Base-by-base conservation (phyloP, 2,329 filamentous ascomycete genomes). In the Achaetomium macrosporum region DNA sequence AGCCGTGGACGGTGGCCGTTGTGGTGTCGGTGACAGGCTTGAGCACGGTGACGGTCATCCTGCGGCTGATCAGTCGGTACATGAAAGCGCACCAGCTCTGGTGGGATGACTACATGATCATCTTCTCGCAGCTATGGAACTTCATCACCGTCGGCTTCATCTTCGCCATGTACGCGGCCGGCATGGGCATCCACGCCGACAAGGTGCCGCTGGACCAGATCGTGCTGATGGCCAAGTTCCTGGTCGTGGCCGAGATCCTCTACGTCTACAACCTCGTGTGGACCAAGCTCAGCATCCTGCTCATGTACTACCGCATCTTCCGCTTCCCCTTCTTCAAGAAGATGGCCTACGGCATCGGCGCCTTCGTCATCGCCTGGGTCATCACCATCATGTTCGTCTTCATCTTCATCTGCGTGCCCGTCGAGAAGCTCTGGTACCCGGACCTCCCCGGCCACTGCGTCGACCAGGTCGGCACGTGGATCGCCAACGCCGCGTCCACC, bases 21-120 rank as follows among this genome's bases (percentile, higher is more conserved):
- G 67, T 73, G 30, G 64, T 65, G 10, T 66, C 69, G 1, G 66
- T 76, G 55, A 76, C 74, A 0, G 62, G 69, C 7, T 61, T 77
- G 25, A 69, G 73, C 2, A 56, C 71, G 16, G 36, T 67, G 1
- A 62, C 66, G 2, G 71, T 76, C 12, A 62, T 37, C n/a, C 61
- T 76, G 13, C 68, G 75, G 2, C 46, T 77, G 5, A 50, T 69
- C 29, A 71, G 71, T 51, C 71, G 74, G 11, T 66, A 67, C 45
- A 61, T 74, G 42, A 73, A 72, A 42, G 68, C 63, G 2, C 73
- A 75, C 51, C 61, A 63, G 53, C 59, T 76, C 5, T 77, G 75
- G 75, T 76, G 73, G 75, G 75, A 77, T 63, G 75, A 77, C 59
- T 76, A 69, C 60, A 66, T 75, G 61, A 73, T 77, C 51, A 52